Evolutionary conservation across 495 filamentous ascomycete species (phyloP), one percentile per base, ranked within the genome.

Genomic region (Lentithecium fluviatile): DNA sequence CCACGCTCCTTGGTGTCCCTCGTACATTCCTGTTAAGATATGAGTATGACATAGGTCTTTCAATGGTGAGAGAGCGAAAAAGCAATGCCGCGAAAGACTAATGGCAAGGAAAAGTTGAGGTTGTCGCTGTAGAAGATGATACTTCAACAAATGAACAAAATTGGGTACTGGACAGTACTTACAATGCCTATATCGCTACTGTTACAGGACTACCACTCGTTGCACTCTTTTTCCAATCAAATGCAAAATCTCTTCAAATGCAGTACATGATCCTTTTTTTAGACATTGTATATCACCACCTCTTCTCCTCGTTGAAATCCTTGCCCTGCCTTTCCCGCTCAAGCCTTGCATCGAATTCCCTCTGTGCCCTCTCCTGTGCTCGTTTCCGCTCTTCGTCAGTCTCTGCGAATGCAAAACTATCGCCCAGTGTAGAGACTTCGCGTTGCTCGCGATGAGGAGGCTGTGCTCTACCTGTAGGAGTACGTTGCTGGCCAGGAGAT

Each of bases 331-430:
- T 58, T 47, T 83, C 80, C 55, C 69, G 67, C 64, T 83, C 80
- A 38, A 83, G 66, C 17, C 70, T 58, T 26, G 69, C 73, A 66
- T 83, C 80, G 65, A 83, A 82, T 43, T 81, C 76, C 50, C 67
- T 71, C 70, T 83, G 80, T 45, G 80, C 78, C 63, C 81, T 71
- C 42, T 60, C 71, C 60, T 71, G 75, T 10, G 75, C 79, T 36
- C 70, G 62, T 12, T 69, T 54, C 20, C 70, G 64, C 45, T 78
- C 78, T 46, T 73, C 69, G 0, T 74, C 75, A 0, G 67, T 65
- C 0, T 55, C 64, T 6, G 71, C 71, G 40, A 77, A 79, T 11
- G 74, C 43, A 52, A 75, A 80, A 17, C 69, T 72, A 52, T 80
- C 78, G 2, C 69, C 59, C 24, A 58, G 17, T 6, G 29, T 66